phyloP scores from a whole-genome alignment of 148 eudicot species.

The Chenopodium formosanum region DNA sequence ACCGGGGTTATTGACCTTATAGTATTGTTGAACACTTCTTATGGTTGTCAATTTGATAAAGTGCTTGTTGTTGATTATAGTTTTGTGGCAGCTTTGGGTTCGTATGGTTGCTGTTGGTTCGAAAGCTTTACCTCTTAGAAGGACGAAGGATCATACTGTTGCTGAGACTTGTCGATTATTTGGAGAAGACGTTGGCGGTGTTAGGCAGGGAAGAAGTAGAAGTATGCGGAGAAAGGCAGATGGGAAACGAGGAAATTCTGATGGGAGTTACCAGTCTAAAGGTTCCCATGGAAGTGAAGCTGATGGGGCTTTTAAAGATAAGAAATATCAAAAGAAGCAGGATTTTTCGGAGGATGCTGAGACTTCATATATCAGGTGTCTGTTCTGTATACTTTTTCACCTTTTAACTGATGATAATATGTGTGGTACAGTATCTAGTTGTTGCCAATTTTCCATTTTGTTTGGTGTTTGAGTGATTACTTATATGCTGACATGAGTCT shows the following conservation, averaged over 20 bases:
- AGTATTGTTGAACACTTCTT: no score
- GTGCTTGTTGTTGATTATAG: neutral
- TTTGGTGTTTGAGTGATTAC: neutral
- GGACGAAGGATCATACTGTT: conserved; percentile 24
- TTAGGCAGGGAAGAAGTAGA: conserved; percentile 26
- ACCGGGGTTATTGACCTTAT: no score
- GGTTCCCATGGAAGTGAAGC: conserved; percentile 28
- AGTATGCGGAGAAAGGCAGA: conserved; percentile 54
- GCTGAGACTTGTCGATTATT: conserved; percentile 25
- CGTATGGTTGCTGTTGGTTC: conserved; percentile 58
- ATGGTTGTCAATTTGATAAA: neutral
- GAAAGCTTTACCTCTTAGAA: conserved; percentile 51
- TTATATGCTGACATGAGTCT: conserved; percentile 13
- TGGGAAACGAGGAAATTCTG: conserved; percentile 35
- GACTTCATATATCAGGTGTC: conserved; percentile 62
- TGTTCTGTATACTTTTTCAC: neutral
- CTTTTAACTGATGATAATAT: neutral
- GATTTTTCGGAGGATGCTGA: conserved; percentile 28
- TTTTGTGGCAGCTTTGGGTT: conserved; percentile 18
- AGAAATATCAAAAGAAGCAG: conserved; percentile 32
- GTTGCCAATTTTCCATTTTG: neutral
- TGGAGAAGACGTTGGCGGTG: conserved; percentile 30
- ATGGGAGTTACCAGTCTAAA: conserved; percentile 31
- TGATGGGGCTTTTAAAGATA: conserved; percentile 28
- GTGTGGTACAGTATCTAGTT: neutral